Evolutionary conservation across 257 asterid genomes (phyloP), one percentile per base, ranked within the genome.

Genomic region (Solanum piurae): DNA sequence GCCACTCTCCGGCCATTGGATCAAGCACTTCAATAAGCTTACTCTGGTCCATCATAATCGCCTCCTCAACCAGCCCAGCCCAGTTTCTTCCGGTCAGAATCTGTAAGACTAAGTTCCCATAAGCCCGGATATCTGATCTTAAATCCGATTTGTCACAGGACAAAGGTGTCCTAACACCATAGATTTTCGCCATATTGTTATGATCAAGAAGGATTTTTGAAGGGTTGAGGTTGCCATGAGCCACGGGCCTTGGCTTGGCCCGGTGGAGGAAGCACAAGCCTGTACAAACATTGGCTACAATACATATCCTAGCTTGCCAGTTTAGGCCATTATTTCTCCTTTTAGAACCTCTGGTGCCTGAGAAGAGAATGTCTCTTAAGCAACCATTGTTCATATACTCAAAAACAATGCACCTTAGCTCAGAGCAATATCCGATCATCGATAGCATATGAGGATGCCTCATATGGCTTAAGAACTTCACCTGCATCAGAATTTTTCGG

Each of bases 391-490:
- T 87, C 95, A 91, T 92, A 91, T 92, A 91, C 89, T 94, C 98
- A 12, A 89, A 92, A 2, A 91, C 94, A 3, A 94, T 89, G 88
- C 94, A 95, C 66, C 88, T 93, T 86, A 89, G 92, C 87, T 95
- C 91, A 20, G 94, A 83, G 92, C 97, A 94, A 91, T 92, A 93
- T 75, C 96, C 98, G 1, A 94, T 86, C 91, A 93, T 89, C 29
- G 93, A 87, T 66, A 94, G 90, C 42, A 95, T 80, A 72, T 94
- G 89, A 10, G 94, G 96, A 88, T 95, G 98, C 86, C 94, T 89
- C 60, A 93, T 75, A 86, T 88, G 89, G 84, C 94, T 74, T 18
- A 90, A 90, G 87, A 91, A 88, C 72, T 88, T 93, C 90, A 91
- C 95, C 98, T 95, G 89, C 92, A 90, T 83, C 31, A 42, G 31